Base-by-base conservation (phyloP, 148 eudicot genomes). In the Vaccinium darrowii region DNA sequence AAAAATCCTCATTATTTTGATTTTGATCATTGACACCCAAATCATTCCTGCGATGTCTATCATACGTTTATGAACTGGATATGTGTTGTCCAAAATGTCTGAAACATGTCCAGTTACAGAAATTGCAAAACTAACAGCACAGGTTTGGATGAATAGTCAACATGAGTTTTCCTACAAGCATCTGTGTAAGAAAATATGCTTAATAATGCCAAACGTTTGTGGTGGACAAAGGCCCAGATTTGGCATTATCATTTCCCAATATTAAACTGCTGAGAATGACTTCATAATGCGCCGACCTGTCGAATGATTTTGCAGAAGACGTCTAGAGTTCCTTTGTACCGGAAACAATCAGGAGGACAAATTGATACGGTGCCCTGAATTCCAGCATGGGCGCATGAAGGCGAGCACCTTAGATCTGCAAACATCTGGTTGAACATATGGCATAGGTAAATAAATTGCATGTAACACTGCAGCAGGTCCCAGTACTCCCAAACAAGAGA, bases 321-420 rank as follows among this genome's bases (percentile, higher is more conserved):
- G 88, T 97, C 99, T 27, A 97, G 57, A 18, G 98, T 95, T 85
- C 99, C 98, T 88, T 95, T 95, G 86, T 97, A 97, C 52, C 92
- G 98, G 86, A 97, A 97, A 87, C 99, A 95, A 86, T 95, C 99
- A 47, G 98, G 96, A 47, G 99, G 99, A 84, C 99, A 97, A 27
- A 97, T 94, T 23, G 96, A 88, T 51, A 95, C 95, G 1, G 99
- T 97, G 71, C 99, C 99, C 83, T 95, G 98, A 84, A 95, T 87
- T 43, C 98, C 99, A 88, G 98, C 99, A 56, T 93, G 93, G 0
- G 91, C 82, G 80, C 99, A 97, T 21, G 98, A 88, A 23, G 98
- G 98, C 47, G 98, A 97, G 87, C 99, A 97, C 86, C 98, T 90
- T 83, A 97, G 91, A 87, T 97, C 99, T 51, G 99, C 96, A 92